Base-by-base conservation (phyloP, 139 green algal genomes). In the Yamagishiella unicocca region DNA sequence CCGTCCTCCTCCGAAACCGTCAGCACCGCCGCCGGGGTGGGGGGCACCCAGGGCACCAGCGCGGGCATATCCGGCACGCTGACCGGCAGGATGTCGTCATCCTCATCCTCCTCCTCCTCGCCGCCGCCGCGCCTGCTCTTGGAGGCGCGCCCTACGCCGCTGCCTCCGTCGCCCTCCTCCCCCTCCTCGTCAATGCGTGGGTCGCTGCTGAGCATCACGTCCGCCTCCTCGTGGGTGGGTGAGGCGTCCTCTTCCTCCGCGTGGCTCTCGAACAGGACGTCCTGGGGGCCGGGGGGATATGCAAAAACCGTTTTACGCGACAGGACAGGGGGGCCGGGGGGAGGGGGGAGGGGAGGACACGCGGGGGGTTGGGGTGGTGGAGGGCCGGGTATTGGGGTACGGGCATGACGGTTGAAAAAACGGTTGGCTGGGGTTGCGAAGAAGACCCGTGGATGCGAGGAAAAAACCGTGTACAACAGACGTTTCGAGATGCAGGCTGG, bases 181-280 rank as follows among this genome's bases (percentile, higher is more conserved):
- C 37, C 61, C 79, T 58, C 61, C 35, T 43, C 42, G 1, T 76
- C 61, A 14, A 45, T 5, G 4, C 40, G 61, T 8, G 79, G 79
- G 55, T 85, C 79, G 58, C 61, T 76, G 58, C 61, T 76, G 12
- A 85, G 79, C 79, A 85, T 85, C 4, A 85, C 61, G 61, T 85
- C 79, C 10, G 14, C 79, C 55, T 85, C 77, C 46, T 84, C 79
- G 61, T 75, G 61, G 10, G 55, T 58, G 27, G 37, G 19, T 7
- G 37, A 38, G 35, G 38, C 38, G 55, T 62, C 61, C 70, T 78
- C 70, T 24, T 53, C 70, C 70, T 78, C 70, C 70, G 58, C 12
- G 55, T 22, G 12, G 78, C 66, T 42, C 33, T 45, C 66, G 66
- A 74, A 74, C 33, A 74, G 19, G 12, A 19, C 55, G n/a, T n/a